Conservation (phyloP, 257 asterid species). For the Ocimum tenuiflorum region DNA sequence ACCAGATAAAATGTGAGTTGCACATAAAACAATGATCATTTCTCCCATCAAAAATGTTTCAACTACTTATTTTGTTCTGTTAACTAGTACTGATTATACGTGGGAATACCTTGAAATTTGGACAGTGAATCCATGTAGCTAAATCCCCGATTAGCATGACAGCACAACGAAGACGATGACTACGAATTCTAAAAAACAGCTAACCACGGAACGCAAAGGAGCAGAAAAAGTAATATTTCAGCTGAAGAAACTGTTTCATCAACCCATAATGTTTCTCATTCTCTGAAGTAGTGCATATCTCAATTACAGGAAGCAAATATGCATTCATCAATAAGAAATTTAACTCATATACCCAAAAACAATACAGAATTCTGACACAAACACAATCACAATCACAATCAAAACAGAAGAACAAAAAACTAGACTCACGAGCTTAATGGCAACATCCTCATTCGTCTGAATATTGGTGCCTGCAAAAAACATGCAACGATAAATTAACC, state of each 20-base stretch:
- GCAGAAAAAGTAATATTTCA: not conserved
- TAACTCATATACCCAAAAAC: not conserved
- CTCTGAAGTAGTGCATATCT: not conserved
- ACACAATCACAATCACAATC: not conserved
- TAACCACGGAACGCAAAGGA: not conserved
- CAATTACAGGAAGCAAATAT: not conserved
- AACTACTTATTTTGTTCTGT: no score
- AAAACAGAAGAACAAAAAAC: not conserved
- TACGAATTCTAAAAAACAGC: not conserved
- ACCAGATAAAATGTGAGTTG: not conserved
- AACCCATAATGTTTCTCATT: not conserved
- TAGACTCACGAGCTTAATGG: constrained; percentile 49
- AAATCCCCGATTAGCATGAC: not conserved
- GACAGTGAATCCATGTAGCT: not conserved
- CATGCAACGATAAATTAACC: not conserved
- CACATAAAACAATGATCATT: not conserved
- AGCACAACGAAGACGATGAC: not conserved
- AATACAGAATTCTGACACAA: not conserved
- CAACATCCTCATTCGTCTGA: constrained; percentile 72
- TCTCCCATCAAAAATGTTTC: not conserved
- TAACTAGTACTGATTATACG: not conserved
- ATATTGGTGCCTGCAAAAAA: constrained; percentile 45
- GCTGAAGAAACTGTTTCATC: not conserved
- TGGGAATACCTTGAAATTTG: not conserved
- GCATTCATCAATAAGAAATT: constrained; percentile 4